Base-by-base conservation (phyloP, 2,329 filamentous ascomycete genomes). In the Botryotinia convoluta region DNA sequence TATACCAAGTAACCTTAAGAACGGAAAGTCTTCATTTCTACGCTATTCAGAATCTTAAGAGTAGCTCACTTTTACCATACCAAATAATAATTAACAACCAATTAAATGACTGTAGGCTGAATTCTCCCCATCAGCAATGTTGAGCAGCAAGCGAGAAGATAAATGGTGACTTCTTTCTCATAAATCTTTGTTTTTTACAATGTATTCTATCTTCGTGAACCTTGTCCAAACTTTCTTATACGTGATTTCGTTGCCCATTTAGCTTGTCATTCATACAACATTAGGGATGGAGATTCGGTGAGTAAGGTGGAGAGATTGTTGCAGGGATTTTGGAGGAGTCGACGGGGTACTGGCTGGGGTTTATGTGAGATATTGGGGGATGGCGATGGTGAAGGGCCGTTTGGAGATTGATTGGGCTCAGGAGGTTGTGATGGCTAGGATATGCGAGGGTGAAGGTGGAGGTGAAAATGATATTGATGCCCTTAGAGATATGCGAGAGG, bases 181-280 rank as follows among this genome's bases (percentile, higher is more conserved):
- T 22, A 6, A 12, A 35, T 12, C 32, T 60, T 26, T 59, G 29
- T 22, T 8, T 32, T 16, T 5, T 59, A 10, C 16, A 12, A 20
- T 32, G 4, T 14, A 22, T 60, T 35, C 2, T 2, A 22, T 59
- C 18, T 60, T 60, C 4, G 4, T 35, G 0, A 4, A 10, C 18
- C 8, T 2, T 35, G 20, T 22, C 9, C 18, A 22, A 6, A 26
- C 16, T 22, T 35, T 22, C 8, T 12, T 0, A 20, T 8, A 1
- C n/a, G 1, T 1, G 10, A n/a, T 0, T 54, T 7, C 12, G 4
- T n/a, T n/a, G 9, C n/a, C 12, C 0, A 54, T 16, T 54, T 14
- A 54, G 14, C n/a, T 18, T 57, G 3, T 9, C 51, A 29, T 18
- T 29, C 14, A 29, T 3, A 4, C 5, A 29, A 18, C 6, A 29